phyloP scores from a whole-genome alignment of 345 rosid genomes.

The Eucalyptus cloeziana region DNA sequence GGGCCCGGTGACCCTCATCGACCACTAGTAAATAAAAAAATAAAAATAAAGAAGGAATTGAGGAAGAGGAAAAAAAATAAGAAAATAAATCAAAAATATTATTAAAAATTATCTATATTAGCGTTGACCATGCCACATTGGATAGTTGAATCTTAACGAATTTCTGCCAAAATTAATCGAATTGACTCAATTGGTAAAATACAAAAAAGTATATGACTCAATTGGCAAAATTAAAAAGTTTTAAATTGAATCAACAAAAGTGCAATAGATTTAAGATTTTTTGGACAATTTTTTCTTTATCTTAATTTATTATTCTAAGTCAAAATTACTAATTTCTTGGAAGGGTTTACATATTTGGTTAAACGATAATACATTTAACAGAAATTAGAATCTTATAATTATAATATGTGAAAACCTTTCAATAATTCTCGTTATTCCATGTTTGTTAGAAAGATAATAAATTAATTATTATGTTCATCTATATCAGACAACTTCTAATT shows the following conservation, averaged over 20 bases:
- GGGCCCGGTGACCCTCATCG: accelerated
- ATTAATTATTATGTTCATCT: not conserved
- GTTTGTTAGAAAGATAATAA: not conserved
- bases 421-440: not conserved
- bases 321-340: not conserved
- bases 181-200: accelerated
- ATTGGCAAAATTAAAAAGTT: accelerated
- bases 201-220: accelerated
- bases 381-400: not conserved
- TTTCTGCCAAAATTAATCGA: no score
- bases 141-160: no score
- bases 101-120: accelerated
- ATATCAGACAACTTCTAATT: not conserved
- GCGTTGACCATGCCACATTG: accelerated
- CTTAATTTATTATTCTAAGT: no score
- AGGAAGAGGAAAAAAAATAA: not conserved
- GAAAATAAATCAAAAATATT: no score
- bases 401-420: not conserved
- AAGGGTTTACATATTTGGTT: not conserved
- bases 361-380: no score
- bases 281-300: no score
- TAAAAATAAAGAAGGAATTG: not conserved
- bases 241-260: no score
- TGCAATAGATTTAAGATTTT: no score
- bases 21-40: not conserved